phyloP scores from a whole-genome alignment of 345 rosid species.

The Populus nigra region DNA sequence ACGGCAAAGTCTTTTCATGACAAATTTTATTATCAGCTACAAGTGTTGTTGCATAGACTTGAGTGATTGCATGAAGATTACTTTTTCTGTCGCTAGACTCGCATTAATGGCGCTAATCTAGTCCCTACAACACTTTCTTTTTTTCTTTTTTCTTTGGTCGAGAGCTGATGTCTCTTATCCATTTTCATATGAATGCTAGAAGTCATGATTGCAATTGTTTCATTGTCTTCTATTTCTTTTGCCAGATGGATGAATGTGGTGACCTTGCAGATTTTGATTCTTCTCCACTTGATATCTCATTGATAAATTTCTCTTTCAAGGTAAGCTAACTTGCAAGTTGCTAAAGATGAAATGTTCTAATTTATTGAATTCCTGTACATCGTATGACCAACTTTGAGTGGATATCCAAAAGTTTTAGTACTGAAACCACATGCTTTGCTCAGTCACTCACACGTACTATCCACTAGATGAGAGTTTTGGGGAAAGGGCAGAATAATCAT shows the following conservation, averaged over 20 bases:
- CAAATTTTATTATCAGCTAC: too few relatives aligned
- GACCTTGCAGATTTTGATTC: conserved; percentile 54
- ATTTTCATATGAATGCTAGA: neutral
- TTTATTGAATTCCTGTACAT: neutral
- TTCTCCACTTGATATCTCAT: conserved; percentile 54
- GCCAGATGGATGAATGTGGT: conserved; percentile 65
- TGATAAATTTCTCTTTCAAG: conserved; percentile 78
- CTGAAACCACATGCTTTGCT: neutral
- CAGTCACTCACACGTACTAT: neutral
- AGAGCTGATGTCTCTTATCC: neutral
- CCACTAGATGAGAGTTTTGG: neutral
- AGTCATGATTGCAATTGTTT: neutral
- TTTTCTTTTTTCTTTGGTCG: neutral
- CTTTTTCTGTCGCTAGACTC: neutral
- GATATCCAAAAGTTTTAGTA: neutral
- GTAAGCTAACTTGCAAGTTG: conserved; percentile 29
- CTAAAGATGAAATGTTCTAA: neutral
- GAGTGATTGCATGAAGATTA: neutral
- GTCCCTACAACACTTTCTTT: neutral
- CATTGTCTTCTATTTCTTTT: conserved; percentile 1
- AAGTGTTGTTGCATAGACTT: too few relatives aligned
- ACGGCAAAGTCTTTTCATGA: too few relatives aligned
- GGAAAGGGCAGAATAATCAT: neutral
- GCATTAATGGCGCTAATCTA: neutral
- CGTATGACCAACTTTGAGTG: neutral